phyloP scores from a whole-genome alignment of 2,329 filamentous ascomycete genomes.

The Penicillium sp. region DNA sequence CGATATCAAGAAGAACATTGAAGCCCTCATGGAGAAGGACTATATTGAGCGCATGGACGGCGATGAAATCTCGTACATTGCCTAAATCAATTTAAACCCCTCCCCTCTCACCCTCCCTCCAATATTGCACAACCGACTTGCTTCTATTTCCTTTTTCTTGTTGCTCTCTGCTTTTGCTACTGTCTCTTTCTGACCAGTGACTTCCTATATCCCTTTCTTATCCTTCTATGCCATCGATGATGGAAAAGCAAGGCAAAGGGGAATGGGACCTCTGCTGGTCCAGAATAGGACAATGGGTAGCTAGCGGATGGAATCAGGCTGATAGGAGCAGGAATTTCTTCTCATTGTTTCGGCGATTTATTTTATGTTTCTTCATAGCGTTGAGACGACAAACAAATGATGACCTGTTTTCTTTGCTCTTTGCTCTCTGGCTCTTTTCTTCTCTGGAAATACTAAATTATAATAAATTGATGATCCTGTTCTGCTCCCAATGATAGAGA shows the following conservation, averaged over 20 bases:
- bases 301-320: conserved; percentile 6
- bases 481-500: neutral
- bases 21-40: conserved; percentile 97
- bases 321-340: conserved; percentile 11
- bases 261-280: neutral
- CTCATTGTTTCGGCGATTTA: conserved; percentile 17
- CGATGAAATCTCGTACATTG: conserved; percentile 91
- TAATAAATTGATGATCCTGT: neutral
- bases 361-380: conserved; percentile 27
- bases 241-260: neutral
- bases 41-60: conserved; percentile 94
- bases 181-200: neutral
- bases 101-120: neutral
- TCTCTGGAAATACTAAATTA: neutral
- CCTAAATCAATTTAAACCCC: conserved; percentile 50
- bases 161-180: neutral
- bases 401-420: conserved; percentile 15
- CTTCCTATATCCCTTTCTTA: neutral
- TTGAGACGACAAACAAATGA: conserved; percentile 28
- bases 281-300: neutral
- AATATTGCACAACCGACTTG: conserved; percentile 7
- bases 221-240: neutral
- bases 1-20: conserved; percentile 99
- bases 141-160: conserved; percentile 7
- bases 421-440: neutral